Evolutionary conservation across 352 stramenopile species (phyloP).

Genomic region (Phytophthora podocarpi): DNA sequence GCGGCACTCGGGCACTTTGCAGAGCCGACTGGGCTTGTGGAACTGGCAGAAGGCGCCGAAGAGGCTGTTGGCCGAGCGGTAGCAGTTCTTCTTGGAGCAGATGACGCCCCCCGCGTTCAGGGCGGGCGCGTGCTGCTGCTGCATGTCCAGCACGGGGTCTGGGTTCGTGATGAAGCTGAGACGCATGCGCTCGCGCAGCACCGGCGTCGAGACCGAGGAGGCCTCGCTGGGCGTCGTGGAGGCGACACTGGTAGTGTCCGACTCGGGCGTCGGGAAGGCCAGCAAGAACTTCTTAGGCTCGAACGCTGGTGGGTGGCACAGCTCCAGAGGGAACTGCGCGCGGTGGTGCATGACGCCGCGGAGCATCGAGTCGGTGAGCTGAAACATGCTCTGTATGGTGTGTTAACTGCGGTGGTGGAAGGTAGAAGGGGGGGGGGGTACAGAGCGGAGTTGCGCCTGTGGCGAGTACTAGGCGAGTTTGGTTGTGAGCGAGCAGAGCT

Average conservation of each 20-base stretch:
- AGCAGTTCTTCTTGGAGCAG: slow-evolving; percentile 74
- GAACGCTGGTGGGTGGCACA: slow-evolving; percentile 32
- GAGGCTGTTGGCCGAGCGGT: slow-evolving; percentile 45
- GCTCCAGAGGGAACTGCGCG: slow-evolving; percentile 30
- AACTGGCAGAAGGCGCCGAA: slow-evolving; percentile 67
- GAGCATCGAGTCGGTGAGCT: slow-evolving; percentile 31
- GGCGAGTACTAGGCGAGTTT: slow-evolving; percentile 20
- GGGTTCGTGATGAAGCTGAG: slow-evolving; percentile 70
- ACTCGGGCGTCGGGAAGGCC: slow-evolving; percentile 20
- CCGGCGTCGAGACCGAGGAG: slow-evolving; percentile 24
- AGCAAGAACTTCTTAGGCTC: slow-evolving; percentile 21
- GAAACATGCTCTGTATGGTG: slow-evolving; percentile 28
- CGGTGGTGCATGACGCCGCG: slow-evolving; percentile 29
- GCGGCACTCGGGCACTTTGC: slow-evolving; percentile 58
- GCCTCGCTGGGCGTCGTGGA: slow-evolving; percentile 34
- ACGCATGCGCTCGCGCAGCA: slow-evolving; percentile 50
- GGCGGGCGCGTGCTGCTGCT: background rate
- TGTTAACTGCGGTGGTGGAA: background rate
- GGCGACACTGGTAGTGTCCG: slow-evolving; percentile 29
- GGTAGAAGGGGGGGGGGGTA: slow-evolving; percentile 2
- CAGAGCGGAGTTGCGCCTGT: slow-evolving; percentile 30
- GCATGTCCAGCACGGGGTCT: background rate
- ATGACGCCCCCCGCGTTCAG: slow-evolving; percentile 18
- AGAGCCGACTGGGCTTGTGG: slow-evolving; percentile 73
- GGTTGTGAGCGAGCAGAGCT: slow-evolving; percentile 28